Evolutionary conservation across 345 rosid species (phyloP).

Genomic region (Lumnitzera littorea): DNA sequence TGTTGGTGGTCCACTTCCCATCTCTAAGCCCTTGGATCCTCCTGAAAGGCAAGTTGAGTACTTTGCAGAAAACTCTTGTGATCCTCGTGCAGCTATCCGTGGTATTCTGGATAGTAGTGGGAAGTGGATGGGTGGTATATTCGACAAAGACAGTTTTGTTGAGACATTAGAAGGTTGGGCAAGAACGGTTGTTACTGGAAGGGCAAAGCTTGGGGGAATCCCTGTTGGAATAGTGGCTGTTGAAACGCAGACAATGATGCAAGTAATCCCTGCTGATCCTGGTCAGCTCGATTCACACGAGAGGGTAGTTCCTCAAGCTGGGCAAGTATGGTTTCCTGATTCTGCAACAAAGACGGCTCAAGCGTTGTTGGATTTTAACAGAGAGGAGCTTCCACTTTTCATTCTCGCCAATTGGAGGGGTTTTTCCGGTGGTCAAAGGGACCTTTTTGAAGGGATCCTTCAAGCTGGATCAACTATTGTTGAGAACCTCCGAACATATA

Average conservation of each 20-base stretch:
- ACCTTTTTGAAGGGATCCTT: constrained; percentile 97
- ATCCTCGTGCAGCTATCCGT: constrained; percentile 94
- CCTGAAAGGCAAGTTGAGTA: constrained; percentile 89
- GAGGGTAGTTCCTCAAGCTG: constrained; percentile 97
- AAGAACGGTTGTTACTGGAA: constrained; percentile 98
- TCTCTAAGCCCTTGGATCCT: constrained; percentile 54
- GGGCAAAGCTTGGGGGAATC: constrained; percentile 98
- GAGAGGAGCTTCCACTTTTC: constrained; percentile 91
- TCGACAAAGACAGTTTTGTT: constrained; percentile 87
- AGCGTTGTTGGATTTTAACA: constrained; percentile 91
- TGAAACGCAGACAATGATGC: constrained; percentile 98
- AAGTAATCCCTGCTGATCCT: constrained; percentile 98
- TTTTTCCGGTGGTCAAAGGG: constrained; percentile 98
- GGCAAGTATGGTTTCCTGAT: constrained; percentile 99
- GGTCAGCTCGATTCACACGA: constrained; percentile 99
- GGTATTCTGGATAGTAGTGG: constrained; percentile 59
- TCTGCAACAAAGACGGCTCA: constrained; percentile 97
- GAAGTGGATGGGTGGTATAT: constrained; percentile 93
- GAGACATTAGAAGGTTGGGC: constrained; percentile 99
- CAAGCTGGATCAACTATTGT: constrained; percentile 99
- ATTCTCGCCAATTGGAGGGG: constrained; percentile 99
- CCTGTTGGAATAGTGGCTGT: constrained; percentile 98
- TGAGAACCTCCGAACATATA: constrained; percentile 93
- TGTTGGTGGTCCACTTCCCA: constrained; percentile 78
- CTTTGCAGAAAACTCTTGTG: constrained; percentile 82